phyloP scores from a whole-genome alignment of 1,139 yeast species.

The Candida glucosophila region DNA sequence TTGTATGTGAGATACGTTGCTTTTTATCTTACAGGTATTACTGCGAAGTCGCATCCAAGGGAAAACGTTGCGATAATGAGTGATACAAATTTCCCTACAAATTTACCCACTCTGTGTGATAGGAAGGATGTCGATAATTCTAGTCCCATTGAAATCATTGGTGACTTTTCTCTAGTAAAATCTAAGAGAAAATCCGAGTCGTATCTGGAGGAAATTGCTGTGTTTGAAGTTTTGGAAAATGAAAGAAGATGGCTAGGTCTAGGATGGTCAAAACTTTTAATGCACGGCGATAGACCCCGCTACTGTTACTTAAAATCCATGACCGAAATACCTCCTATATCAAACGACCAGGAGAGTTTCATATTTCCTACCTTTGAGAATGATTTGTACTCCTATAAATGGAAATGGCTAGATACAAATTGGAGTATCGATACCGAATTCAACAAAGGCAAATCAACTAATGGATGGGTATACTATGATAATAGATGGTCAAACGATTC shows the following conservation, averaged over 20 bases:
- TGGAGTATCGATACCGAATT: slow-evolving; percentile 41
- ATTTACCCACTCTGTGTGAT: slow-evolving; percentile 18
- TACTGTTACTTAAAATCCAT: slow-evolving; percentile 39
- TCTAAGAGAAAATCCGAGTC: slow-evolving; percentile 34
- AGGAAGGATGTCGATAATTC: slow-evolving; percentile 12
- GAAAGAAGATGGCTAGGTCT: slow-evolving; percentile 56
- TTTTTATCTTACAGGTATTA: slow-evolving; percentile 39
- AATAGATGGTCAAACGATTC: slow-evolving; percentile 40
- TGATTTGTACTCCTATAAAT: slow-evolving; percentile 32
- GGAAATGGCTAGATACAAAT: slow-evolving; percentile 48
- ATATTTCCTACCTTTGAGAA: slow-evolving; percentile 41
- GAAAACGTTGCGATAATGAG: slow-evolving; percentile 16
- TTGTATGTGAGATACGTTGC: slow-evolving; percentile 34
- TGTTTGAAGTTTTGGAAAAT: slow-evolving; percentile 46
- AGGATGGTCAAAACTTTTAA: slow-evolving; percentile 46
- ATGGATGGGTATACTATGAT: slow-evolving; percentile 51
- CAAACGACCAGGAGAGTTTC: slow-evolving; percentile 18
- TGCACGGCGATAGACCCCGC: slow-evolving; percentile 44
- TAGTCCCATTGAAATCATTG: slow-evolving; percentile 13
- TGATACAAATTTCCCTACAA: slow-evolving; percentile 12
- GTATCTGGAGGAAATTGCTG: slow-evolving; percentile 36
- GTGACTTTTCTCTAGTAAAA: slow-evolving; percentile 34
- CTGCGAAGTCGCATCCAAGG: slow-evolving; percentile 18
- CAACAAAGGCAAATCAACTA: slow-evolving; percentile 23
- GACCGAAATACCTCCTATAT: slow-evolving; percentile 22